These are phyloP conservation scores for Aureobasidium sp. DNA, from an alignment of 2,329 filamentous ascomycete genomes.

Conservation along the genomic window DNA sequence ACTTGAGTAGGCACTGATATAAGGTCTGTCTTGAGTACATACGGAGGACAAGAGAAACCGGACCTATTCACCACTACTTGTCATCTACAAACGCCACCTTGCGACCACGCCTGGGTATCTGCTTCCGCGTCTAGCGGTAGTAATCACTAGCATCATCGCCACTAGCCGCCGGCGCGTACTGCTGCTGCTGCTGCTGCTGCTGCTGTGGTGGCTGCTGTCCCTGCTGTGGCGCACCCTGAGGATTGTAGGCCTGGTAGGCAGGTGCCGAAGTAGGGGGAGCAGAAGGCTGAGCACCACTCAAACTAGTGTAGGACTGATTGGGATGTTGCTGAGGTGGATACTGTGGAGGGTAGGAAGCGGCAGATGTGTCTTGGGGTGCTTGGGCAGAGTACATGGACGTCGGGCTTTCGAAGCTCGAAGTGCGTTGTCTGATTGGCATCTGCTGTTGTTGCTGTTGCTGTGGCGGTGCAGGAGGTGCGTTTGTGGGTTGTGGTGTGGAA, in stretches of 20 bases:
- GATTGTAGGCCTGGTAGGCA: conserved; percentile 19
- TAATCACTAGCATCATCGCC: conserved; percentile 29
- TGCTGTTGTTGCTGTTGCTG: conserved; percentile 16
- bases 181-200: conserved; percentile 16
- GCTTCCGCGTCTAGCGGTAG: conserved; percentile 20
- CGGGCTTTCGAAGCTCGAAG: conserved; percentile 24
- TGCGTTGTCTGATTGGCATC: conserved; percentile 19
- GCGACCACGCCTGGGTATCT: background rate
- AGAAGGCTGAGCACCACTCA: conserved; percentile 9
- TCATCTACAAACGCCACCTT: background rate
- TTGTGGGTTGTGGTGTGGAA: background rate
- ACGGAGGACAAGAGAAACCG: background rate
- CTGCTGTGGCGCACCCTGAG: conserved; percentile 11
- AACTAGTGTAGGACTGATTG: conserved; percentile 1
- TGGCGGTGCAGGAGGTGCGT: conserved; percentile 15
- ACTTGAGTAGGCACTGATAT: background rate
- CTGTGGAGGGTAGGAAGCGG: background rate
- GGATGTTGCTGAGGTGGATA: conserved; percentile 14
- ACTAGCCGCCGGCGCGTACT: conserved; percentile 18
- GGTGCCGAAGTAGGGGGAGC: conserved; percentile 15
- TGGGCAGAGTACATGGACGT: conserved; percentile 23
- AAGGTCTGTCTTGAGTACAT: background rate
- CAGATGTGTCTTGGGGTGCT: conserved; percentile 14
- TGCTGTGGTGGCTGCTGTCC: conserved; percentile 17
- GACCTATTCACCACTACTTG: background rate